Conservation (phyloP, 129 eudicot genomes). For the Sambucus nigra region DNA sequence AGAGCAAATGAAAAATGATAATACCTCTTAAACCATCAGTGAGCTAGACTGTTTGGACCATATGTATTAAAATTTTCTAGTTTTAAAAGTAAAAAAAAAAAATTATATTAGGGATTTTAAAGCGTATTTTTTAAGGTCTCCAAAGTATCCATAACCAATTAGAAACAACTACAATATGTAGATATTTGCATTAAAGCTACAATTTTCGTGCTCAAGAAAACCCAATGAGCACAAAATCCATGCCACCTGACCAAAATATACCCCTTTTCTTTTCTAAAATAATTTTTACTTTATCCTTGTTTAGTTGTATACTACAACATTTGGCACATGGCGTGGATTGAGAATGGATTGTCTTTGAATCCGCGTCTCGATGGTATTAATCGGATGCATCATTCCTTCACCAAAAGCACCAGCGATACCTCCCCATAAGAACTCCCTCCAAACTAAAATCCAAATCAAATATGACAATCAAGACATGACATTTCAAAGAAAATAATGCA, state of each 20-base stretch:
- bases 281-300: not conserved
- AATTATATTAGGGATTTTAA: slow-evolving; percentile 6
- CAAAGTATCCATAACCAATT: not conserved
- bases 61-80: slow-evolving; percentile 50
- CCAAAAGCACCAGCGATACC: slow-evolving; percentile 92
- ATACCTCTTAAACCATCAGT: slow-evolving; percentile 72
- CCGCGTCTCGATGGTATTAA: slow-evolving; percentile 85
- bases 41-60: slow-evolving; percentile 76
- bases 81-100: slow-evolving; percentile 35
- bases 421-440: slow-evolving; percentile 91
- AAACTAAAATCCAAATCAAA: slow-evolving; percentile 34
- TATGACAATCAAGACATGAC: slow-evolving; percentile 7
- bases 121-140: no score
- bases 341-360: slow-evolving; percentile 83
- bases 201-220: no score
- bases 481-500: no score
- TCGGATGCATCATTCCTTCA: slow-evolving; percentile 96
- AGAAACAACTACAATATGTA: not conserved
- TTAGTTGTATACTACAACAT: slow-evolving; percentile 7
- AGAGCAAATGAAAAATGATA: slow-evolving; percentile 11
- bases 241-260: not conserved
- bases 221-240: no score
- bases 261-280: not conserved
- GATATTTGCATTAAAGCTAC: not conserved
- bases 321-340: slow-evolving; percentile 46